These are phyloP conservation scores for Pythium insidiosum DNA, from an alignment of 352 stramenopile species.

Conservation along the genomic window DNA sequence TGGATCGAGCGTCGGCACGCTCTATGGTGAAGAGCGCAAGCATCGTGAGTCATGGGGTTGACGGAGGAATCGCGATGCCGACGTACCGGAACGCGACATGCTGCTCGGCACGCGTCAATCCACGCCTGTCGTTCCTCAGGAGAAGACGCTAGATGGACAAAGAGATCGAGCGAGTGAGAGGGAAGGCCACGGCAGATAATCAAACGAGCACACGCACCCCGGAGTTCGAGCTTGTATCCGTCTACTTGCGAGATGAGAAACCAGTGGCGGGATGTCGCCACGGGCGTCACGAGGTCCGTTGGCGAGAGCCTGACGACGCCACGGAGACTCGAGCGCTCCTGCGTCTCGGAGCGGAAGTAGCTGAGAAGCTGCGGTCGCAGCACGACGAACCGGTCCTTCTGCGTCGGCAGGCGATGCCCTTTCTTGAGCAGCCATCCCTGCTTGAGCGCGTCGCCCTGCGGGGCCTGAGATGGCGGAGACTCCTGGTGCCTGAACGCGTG, in stretches of 20 bases:
- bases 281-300: conserved; percentile 18
- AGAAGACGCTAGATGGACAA: conserved; percentile 23
- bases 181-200: not conserved
- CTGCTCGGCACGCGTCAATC: conserved; percentile 47
- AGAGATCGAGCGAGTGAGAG: not conserved
- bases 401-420: conserved; percentile 17
- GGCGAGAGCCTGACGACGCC: conserved; percentile 35
- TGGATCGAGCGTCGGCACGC: conserved; percentile 26
- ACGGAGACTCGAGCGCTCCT: not conserved
- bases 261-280: conserved; percentile 39
- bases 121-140: conserved; percentile 42
- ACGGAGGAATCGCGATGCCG: not conserved
- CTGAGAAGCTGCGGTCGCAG: conserved; percentile 12
- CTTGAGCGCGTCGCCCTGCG: conserved; percentile 7
- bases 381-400: conserved; percentile 20
- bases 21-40: too few relatives aligned
- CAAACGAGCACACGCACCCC: conserved; percentile 24
- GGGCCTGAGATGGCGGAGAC: not conserved
- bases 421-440: conserved; percentile 17
- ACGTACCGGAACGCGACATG: conserved; percentile 23
- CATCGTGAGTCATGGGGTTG: not conserved
- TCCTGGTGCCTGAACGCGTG: too few relatives aligned
- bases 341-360: conserved; percentile 14
- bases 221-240: conserved; percentile 61
- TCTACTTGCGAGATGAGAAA: conserved; percentile 49